Evolutionary conservation across 1,284 basidiomycete genomes (phyloP).

Genomic region (Boletus hoseneyae): DNA sequence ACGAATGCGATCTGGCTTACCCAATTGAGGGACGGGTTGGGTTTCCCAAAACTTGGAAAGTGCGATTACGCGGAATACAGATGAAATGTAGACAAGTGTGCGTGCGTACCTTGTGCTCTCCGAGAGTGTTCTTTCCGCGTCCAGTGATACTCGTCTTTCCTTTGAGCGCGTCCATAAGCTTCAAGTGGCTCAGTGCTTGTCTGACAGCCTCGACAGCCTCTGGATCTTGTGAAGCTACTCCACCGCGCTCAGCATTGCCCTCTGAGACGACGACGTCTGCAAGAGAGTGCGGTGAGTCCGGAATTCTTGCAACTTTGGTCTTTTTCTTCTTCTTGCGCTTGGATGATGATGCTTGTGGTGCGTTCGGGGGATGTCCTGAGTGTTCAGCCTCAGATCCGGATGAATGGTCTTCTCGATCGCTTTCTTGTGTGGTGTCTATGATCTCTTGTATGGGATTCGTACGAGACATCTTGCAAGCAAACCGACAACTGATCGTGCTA

Average conservation of each 20-base stretch:
- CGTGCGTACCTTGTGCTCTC: slow-evolving; percentile 76
- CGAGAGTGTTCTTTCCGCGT: slow-evolving; percentile 72
- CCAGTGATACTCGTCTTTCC: slow-evolving; percentile 70
- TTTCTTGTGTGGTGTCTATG: slow-evolving; percentile 38
- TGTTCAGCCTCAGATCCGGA: slow-evolving; percentile 37
- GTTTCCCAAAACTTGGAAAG: slow-evolving; percentile 84
- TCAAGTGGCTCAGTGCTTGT: slow-evolving; percentile 62
- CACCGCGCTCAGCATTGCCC: slow-evolving; percentile 47
- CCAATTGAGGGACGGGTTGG: slow-evolving; percentile 90
- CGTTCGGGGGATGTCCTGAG: slow-evolving; percentile 23
- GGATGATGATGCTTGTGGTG: slow-evolving; percentile 40
- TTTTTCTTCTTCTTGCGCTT: slow-evolving; percentile 79
- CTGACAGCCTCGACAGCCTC: slow-evolving; percentile 63
- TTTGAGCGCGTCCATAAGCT: slow-evolving; percentile 69
- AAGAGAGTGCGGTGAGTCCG: slow-evolving; percentile 54
- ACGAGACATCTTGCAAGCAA: slow-evolving; percentile 21
- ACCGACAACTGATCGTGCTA: neutral
- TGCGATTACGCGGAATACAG: slow-evolving; percentile 9
- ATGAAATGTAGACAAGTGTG: slow-evolving; percentile 2
- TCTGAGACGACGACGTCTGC: slow-evolving; percentile 50
- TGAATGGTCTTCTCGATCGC: slow-evolving; percentile 31
- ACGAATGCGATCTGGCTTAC: slow-evolving; percentile 34
- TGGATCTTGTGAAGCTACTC: slow-evolving; percentile 48
- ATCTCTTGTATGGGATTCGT: slow-evolving; percentile 42
- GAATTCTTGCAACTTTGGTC: slow-evolving; percentile 56